phyloP scores from a whole-genome alignment of 176 grass and related monocot genomes.

The Triticum urartu region DNA sequence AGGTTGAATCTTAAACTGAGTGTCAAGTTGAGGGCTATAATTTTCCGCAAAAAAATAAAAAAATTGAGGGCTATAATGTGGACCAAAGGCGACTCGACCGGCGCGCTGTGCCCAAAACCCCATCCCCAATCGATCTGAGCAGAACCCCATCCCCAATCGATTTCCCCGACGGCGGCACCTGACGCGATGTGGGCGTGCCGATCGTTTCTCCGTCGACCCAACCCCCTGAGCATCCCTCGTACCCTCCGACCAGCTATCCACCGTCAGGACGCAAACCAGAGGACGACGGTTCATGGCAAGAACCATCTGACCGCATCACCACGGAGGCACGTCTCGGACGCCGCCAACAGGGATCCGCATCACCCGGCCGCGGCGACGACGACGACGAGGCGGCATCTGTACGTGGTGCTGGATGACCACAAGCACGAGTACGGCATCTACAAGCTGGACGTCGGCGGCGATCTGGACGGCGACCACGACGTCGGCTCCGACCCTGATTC shows the following conservation, averaged over 20 bases:
- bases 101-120: too few relatives aligned
- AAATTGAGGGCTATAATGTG: too few relatives aligned
- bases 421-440: neutral
- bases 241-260: neutral
- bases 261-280: neutral
- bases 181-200: neutral
- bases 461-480: neutral
- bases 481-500: too few relatives aligned
- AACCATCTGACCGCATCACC: neutral
- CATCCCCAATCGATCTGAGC: neutral
- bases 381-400: neutral
- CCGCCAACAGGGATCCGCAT: neutral
- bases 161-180: neutral
- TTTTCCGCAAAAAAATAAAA: too few relatives aligned
- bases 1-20: too few relatives aligned
- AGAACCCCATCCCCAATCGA: neutral
- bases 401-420: slow-evolving; percentile 1
- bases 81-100: neutral
- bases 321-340: neutral
- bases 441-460: neutral
- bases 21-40: too few relatives aligned
- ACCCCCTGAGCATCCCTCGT: neutral
- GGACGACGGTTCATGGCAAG: too few relatives aligned
- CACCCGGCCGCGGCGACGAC: neutral
- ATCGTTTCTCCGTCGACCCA: neutral